Conservation (phyloP, 73 alveolate species). For the Symbiodinium pilosum region DNA sequence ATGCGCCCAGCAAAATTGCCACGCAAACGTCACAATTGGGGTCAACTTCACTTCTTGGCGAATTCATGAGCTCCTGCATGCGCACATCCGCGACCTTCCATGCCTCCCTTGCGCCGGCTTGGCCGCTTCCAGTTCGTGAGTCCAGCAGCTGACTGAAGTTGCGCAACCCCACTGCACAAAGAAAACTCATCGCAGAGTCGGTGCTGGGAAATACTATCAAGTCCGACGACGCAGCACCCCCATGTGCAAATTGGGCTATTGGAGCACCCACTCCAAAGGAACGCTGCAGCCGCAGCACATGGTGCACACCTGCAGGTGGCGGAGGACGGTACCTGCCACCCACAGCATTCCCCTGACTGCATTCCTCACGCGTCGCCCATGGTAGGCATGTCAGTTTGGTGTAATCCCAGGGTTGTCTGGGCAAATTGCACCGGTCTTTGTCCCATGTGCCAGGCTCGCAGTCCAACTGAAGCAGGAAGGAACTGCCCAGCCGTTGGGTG, state of each 20-base stretch:
- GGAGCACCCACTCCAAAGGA: conserved; percentile 43
- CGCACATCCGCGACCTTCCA: conserved; percentile 22
- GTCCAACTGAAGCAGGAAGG: conserved; percentile 30
- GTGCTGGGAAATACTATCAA: too few relatives aligned
- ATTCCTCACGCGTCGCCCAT: background rate
- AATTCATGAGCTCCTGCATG: background rate
- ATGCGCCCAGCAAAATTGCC: conserved; percentile 55
- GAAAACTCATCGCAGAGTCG: background rate
- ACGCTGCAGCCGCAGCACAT: conserved; percentile 62
- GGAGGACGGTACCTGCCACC: background rate
- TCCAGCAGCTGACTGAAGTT: conserved; percentile 39
- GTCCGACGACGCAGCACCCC: background rate
- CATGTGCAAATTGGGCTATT: background rate
- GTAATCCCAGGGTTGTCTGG: background rate
- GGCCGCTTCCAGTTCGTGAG: background rate
- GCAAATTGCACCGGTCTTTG: background rate
- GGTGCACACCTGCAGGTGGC: conserved; percentile 17
- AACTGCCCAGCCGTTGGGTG: conserved; percentile 23
- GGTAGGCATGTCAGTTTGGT: background rate
- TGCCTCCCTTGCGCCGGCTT: background rate
- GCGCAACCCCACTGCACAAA: conserved; percentile 36
- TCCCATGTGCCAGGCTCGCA: background rate
- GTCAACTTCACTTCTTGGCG: conserved; percentile 30
- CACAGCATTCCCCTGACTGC: background rate
- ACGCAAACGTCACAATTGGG: conserved; percentile 17